Base-by-base conservation (phyloP, 2,329 filamentous ascomycete species). In the Pseudocercospora crystallina region DNA sequence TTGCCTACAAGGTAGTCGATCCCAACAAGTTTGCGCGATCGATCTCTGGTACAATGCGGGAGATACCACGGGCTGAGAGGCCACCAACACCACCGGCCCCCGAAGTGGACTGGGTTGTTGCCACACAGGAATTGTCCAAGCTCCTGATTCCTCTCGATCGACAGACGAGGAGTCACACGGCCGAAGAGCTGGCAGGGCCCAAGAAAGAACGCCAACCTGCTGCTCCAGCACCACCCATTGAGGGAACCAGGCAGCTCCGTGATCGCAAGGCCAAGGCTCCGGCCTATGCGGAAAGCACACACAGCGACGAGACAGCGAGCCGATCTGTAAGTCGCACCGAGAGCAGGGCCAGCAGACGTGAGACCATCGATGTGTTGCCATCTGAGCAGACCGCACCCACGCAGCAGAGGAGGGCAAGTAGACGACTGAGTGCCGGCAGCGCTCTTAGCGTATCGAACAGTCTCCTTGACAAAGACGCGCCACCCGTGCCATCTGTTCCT, bases 61-160 rank as follows among this genome's bases (percentile, higher is more conserved):
- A 67, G 33, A 40, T 42, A 8, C 67, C 26, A 65, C 66, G 57
- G 68, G 69, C 43, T 67, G 73, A 35, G 46, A 64, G 69, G 50
- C 71, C 69, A 13, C 77, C 81, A 2, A 82, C 84, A 3, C 85
- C 86, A 1, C 88, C 89, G 8, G 81, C 86, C 1, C 90, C 91
- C 2, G 87, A 91, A 38, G 86, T 97, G 0, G 80, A 88, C 37
- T 97, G 92, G 94, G 81, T 85, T 0, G 80, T 86, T 26, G 90
- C 91, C n/a, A 81, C 89, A 0, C 82, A 89, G 61, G 90, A 95
- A 66, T 74, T 97, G 10, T 88, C 84, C 63, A 90, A 89, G 65
- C 69, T 95, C 4, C 79, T 97, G 15, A 87, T 96, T 49, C 94
- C 92, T 0, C 77, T 76, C 0, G 79, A 86, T 58, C 81, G 90